Evolutionary conservation across 2,329 filamentous ascomycete genomes (phyloP).

Genomic region (Lasiodiplodia sp.): DNA sequence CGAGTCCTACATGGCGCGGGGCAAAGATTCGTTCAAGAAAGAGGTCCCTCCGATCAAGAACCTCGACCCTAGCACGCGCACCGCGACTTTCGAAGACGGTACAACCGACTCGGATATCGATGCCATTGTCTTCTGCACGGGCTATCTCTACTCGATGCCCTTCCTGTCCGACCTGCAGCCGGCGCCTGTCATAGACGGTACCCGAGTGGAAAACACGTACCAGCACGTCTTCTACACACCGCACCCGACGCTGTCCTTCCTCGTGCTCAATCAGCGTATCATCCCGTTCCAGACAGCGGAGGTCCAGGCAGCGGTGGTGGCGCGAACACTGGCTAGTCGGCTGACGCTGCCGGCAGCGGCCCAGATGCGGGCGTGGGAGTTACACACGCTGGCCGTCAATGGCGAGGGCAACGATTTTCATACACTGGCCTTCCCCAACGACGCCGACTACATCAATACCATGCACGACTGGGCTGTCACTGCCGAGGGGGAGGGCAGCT

Average conservation of each 20-base stretch:
- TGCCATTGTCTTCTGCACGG: constrained; percentile 83
- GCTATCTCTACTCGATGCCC: constrained; percentile 85
- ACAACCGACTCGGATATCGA: constrained; percentile 73
- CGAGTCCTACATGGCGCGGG: constrained; percentile 54
- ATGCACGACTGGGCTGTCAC: constrained; percentile 67
- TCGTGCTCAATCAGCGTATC: constrained; percentile 78
- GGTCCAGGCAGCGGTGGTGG: constrained; percentile 77
- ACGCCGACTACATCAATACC: constrained; percentile 74
- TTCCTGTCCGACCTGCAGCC: constrained; percentile 63
- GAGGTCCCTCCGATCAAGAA: constrained; percentile 62
- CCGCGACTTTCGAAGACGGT: constrained; percentile 72
- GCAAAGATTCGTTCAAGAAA: constrained; percentile 57
- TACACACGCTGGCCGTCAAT: constrained; percentile 46
- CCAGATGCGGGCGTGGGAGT: constrained; percentile 76
- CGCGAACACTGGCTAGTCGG: constrained; percentile 77
- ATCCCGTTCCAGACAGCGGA: constrained; percentile 87
- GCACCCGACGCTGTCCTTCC: constrained; percentile 80
- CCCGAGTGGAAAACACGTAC: constrained; percentile 75
- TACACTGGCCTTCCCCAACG: constrained; percentile 64
- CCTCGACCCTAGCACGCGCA: constrained; percentile 63
- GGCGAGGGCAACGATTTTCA: constrained; percentile 62
- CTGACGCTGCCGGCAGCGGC: constrained; percentile 67
- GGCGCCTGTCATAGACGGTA: constrained; percentile 71
- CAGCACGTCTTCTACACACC: constrained; percentile 79
- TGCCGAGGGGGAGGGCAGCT: constrained; percentile 53